Base-by-base conservation (phyloP, 2,329 filamentous ascomycete genomes). In the Neoscytalidium dimidiatum region DNA sequence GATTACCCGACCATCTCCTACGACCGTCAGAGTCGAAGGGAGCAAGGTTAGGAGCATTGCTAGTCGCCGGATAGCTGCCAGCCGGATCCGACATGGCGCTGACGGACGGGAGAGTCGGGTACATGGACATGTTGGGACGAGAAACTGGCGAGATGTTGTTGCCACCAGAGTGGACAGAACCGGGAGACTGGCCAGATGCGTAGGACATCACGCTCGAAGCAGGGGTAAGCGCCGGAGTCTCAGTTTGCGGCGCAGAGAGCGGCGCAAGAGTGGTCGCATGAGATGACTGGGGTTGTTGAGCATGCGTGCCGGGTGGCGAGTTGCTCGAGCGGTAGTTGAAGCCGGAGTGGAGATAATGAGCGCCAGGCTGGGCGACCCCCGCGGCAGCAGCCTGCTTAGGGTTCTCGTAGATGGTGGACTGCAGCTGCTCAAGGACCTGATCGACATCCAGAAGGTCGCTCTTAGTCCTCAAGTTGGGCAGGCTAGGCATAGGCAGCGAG, bases 341-440 rank as follows among this genome's bases (percentile, higher is more conserved):
- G 52, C 78, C 79, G 56, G 79, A 78, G 67, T 84, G 83, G 19
- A 87, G 80, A 72, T 90, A 89, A 74, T 92, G 90, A 17, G 86
- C 81, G 66, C 88, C 89, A 58, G 91, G 88, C 68, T 93, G 88
- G 71, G 91, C 90, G 66, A 96, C 86, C 65, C 92, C 91, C 48
- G 90, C 90, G 13, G 88, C 88, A 2, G 92, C 92, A 33, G 92
- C 90, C 58, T 93, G 90, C 71, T 89, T 92, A 64, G 93, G 89
- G 77, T 90, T 96, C 80, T 98, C 95, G 75, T 98, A 98, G 56
- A 98, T 92, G 51, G 94, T 97, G 69, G 90, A 89, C 80, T 97
- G 94, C 84, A 98, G 94, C 80, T 97, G 92, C 80, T 97, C 93
- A 64, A 99, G 86, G 77, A 98, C 92, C 74, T 93, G 91, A 77